phyloP scores from a whole-genome alignment of 2,329 filamentous ascomycete genomes.

The Arthrobotrys musiformis region DNA sequence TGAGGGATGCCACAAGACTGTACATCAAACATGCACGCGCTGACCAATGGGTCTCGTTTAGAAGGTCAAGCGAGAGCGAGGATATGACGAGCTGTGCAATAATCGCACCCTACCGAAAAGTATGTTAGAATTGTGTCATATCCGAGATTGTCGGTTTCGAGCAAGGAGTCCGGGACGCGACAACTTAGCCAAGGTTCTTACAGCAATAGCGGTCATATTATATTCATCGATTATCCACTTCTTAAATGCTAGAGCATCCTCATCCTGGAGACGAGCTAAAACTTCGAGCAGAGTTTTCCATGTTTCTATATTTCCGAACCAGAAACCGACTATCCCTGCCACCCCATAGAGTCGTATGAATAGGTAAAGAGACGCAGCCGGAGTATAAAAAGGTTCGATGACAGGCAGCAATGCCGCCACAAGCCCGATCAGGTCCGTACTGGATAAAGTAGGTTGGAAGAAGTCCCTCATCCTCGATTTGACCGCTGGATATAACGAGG shows the following conservation, averaged over 20 bases:
- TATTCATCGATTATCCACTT: conserved; percentile 13
- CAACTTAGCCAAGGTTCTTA: neutral
- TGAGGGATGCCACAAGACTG: conserved; percentile 14
- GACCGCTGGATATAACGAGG: no score
- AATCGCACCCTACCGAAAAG: conserved; percentile 3
- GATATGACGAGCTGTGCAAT: conserved; percentile 19
- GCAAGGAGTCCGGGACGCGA: no score
- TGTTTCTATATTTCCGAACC: neutral
- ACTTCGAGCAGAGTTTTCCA: neutral
- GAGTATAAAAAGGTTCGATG: no score
- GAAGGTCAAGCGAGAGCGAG: neutral
- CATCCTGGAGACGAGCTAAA: neutral
- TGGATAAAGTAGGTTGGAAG: no score
- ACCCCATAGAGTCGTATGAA: neutral
- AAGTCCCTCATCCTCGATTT: no score
- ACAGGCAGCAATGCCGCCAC: no score
- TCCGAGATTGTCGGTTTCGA: neutral
- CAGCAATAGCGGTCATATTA: neutral
- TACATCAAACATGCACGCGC: neutral
- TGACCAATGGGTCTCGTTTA: conserved; percentile 8
- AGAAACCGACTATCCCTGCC: neutral
- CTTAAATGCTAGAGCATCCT: conserved; percentile 9
- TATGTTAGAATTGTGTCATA: neutral
- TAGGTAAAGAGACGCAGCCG: neutral
- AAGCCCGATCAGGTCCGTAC: no score